Percentiles rank a stretch among this genome's conserved stretches.
phyloP scores from a whole-genome alignment of 345 rosid genomes.

The Limnanthes douglasii region DNA sequence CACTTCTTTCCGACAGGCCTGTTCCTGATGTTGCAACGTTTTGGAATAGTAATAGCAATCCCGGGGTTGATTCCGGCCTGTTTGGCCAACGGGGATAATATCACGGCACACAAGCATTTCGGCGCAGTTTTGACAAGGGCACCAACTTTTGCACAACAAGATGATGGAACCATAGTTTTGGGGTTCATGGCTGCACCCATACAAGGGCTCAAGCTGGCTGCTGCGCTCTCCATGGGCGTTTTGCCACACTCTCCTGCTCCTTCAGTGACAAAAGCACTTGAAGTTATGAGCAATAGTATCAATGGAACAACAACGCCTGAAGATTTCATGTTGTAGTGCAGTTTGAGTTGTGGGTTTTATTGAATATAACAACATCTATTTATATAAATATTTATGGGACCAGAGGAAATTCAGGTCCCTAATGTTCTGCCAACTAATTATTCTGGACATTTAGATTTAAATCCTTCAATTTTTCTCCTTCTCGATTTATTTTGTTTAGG shows the following conservation, averaged over 20 bases:
- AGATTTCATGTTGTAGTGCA: too few relatives aligned
- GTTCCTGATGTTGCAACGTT: slow-evolving; percentile 67
- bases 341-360: too few relatives aligned
- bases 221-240: slow-evolving; percentile 47
- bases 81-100: slow-evolving; percentile 71
- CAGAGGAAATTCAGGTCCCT: too few relatives aligned
- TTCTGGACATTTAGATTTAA: too few relatives aligned
- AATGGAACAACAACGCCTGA: too few relatives aligned
- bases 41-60: slow-evolving; percentile 61
- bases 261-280: too few relatives aligned
- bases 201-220: slow-evolving; percentile 69
- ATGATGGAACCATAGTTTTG: slow-evolving; percentile 31
- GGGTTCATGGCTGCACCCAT: slow-evolving; percentile 43
- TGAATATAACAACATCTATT: too few relatives aligned
- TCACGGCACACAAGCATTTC: slow-evolving; percentile 57
- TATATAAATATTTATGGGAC: too few relatives aligned
- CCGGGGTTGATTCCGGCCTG: slow-evolving; percentile 64
- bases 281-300: too few relatives aligned
- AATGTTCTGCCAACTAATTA: too few relatives aligned
- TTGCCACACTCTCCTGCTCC: slow-evolving; percentile 66
- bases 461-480: too few relatives aligned
- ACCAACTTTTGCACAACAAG: slow-evolving; percentile 58
- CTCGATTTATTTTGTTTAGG: too few relatives aligned
- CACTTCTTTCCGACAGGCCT: slow-evolving; percentile 65
- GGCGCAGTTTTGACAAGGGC: slow-evolving; percentile 55